Evolutionary conservation across 2,329 filamentous ascomycete genomes (phyloP).

Genomic region (Colletotrichum sp.): DNA sequence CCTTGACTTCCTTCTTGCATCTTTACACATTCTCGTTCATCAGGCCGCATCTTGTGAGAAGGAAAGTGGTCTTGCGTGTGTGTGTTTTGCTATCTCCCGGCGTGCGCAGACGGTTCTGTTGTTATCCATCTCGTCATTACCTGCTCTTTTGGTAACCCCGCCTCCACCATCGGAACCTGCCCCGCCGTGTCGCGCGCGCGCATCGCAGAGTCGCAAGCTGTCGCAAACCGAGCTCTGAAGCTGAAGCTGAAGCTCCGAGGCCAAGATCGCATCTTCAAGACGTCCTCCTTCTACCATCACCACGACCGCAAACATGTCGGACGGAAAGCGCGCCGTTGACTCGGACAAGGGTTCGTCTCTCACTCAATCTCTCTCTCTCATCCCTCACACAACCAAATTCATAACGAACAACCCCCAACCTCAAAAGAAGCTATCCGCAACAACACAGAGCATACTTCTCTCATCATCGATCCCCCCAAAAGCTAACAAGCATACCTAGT

Average conservation of each 20-base stretch:
- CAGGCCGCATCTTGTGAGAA: neutral
- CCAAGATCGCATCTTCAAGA: neutral
- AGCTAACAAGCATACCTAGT: constrained; percentile 50
- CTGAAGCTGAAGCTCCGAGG: neutral
- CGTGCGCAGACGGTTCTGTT: neutral
- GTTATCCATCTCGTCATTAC: neutral
- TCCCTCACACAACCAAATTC: neutral
- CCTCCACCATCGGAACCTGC: constrained; percentile 16
- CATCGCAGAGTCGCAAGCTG: neutral
- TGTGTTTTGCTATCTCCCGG: neutral
- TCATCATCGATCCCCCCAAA: neutral
- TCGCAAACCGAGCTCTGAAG: neutral
- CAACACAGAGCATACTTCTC: neutral
- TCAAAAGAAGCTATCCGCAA: neutral
- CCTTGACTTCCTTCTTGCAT: neutral
- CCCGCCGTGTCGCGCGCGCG: neutral
- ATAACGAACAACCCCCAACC: neutral
- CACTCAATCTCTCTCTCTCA: neutral
- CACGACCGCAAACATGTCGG: constrained; percentile 14
- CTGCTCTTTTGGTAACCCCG: neutral
- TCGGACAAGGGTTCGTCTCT: constrained; percentile 40
- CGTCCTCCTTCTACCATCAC: neutral
- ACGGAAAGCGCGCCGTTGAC: constrained; percentile 36
- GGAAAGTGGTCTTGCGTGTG: neutral
- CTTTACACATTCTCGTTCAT: neutral